Base-by-base conservation (phyloP, 257 asterid genomes). In the Eustoma russellianum region DNA sequence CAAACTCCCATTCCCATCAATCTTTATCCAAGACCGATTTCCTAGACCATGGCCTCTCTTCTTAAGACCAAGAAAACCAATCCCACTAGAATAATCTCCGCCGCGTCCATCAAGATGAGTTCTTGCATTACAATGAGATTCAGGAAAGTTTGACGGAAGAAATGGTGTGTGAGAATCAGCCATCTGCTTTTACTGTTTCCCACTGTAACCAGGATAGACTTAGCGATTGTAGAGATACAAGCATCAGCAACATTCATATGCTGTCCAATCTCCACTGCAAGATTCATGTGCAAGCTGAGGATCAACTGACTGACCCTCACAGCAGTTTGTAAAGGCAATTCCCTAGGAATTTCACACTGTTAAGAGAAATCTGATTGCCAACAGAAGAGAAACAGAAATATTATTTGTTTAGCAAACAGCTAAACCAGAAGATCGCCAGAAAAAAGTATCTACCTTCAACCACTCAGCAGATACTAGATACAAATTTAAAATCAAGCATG, bases 1-100 rank as follows among this genome's bases (percentile, higher is more conserved):
- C 18, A 91, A 77, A 61, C 76, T 66, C 67, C 99, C 99, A 64
- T 65, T 59, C n/a, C 73, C 77, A 61, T 83, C 95, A 50, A 92
- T 92, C 74, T 80, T 68, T 71, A 88, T 78, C 99, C 99, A 92
- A 48, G 99, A 88, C 63, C 99, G 87, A 68, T 70, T 77, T 68
- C 89, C 96, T 46, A 69, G 76, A 66, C 82, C 85, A 60, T 79
- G 99, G n/a, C 83, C 82, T 74, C 99, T 83, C 78, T 89, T 92
- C 81, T 85, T 92, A 48, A 88, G 71, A 59, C 91, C 82, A 7
- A 85, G 81, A 55, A 86, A 61, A 41, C 75, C 72, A 52, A 79
- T 40, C 50, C 83, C 83, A 44, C 65, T 72, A 13, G 67, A 18
- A 55, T 50, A 62, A 35, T 69, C 74, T 57, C 53, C 64, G 19